Base-by-base conservation (phyloP, 768 basidiomycete genomes). In the Pulveroboletus sp. region DNA sequence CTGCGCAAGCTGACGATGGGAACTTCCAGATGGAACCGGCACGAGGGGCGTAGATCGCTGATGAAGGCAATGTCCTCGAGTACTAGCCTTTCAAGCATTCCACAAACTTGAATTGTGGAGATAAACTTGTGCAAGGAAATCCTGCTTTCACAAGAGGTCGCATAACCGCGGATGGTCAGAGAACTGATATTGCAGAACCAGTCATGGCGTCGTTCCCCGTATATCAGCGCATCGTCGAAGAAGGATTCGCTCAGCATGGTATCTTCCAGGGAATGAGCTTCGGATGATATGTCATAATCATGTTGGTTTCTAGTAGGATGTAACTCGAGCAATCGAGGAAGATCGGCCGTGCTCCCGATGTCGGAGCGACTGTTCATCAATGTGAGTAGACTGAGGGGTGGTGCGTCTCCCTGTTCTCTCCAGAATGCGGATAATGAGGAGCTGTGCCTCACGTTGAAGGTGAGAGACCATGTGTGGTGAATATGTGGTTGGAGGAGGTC, bases 171-270 rank as follows among this genome's bases (percentile, higher is more conserved):
- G 14, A 54, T 24, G 15, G 39, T 41, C 13, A 54, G 28, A n/a
- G 10, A 46, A 35, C 43, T 54, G 30, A 54, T 32, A 14, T 41
- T 40, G 14, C n/a, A 13, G 35, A 46, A 49, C 53, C 53, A 54
- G 13, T 39, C 30, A 30, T 37, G 39, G 9, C 28, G 28, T 18
- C 53, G 41, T 24, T 35, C 33, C 18, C 21, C 21, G 21, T 2
- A 21, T 21, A 21, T 14, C 8, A 43, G 13, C n/a, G 31, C 30
- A 30, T 37, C 44, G 26, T 28, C 39, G 26, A 55, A 31, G 17
- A 54, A 31, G 24, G 32, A 35, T 30, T 43, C 35, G 6, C 33
- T 39, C 15, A 42, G 39, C 8, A 30, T 42, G n/a, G 24, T 32
- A 33, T 54, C 24, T 30, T 46, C 27, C 15, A 45, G 27, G 18